Conservation (phyloP, 768 basidiomycete genomes). For the Kwoniella mangroviensis region DNA sequence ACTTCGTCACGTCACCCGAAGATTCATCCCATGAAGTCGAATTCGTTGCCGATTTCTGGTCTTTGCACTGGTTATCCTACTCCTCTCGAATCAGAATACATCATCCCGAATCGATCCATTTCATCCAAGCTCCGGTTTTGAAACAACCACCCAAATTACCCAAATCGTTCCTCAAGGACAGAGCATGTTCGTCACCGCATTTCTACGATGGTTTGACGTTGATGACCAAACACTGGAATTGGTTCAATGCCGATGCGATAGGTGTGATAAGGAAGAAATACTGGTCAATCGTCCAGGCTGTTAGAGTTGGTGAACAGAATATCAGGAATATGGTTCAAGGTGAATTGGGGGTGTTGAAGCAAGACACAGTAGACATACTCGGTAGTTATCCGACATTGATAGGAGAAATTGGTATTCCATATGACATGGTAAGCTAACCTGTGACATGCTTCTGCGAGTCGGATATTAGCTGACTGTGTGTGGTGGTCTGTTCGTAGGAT, state of each 20-base stretch:
- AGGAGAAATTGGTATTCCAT: constrained; percentile 74
- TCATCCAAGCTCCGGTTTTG: constrained; percentile 55
- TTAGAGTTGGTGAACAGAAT: constrained; percentile 78
- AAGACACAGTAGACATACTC: constrained; percentile 69
- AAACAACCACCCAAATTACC: constrained; percentile 48
- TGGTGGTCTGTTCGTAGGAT: too few species aligned
- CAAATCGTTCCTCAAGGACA: constrained; percentile 38
- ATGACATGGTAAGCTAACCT: constrained; percentile 53
- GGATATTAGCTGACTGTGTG: too few species aligned
- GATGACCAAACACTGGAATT: constrained; percentile 58
- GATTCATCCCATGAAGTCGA: constrained; percentile 29
- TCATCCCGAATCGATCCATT: constrained; percentile 55
- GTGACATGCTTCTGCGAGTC: too few species aligned
- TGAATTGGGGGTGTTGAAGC: constrained; percentile 78
- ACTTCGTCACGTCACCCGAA: constrained; percentile 41
- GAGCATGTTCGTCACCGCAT: constrained; percentile 50
- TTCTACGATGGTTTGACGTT: constrained; percentile 58
- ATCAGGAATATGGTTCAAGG: constrained; percentile 81
- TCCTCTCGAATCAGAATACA: constrained; percentile 38
- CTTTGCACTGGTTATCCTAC: constrained; percentile 46
- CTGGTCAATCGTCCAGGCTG: constrained; percentile 64
- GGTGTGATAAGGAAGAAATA: constrained; percentile 77
- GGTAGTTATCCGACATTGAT: constrained; percentile 81
- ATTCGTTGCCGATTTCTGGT: constrained; percentile 52
- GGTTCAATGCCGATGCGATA: constrained; percentile 79